Percentiles rank a stretch among this genome's conserved stretches.
Evolutionary conservation across 768 basidiomycete species (phyloP).

Genomic region (Pleurotus pulmonarius): DNA sequence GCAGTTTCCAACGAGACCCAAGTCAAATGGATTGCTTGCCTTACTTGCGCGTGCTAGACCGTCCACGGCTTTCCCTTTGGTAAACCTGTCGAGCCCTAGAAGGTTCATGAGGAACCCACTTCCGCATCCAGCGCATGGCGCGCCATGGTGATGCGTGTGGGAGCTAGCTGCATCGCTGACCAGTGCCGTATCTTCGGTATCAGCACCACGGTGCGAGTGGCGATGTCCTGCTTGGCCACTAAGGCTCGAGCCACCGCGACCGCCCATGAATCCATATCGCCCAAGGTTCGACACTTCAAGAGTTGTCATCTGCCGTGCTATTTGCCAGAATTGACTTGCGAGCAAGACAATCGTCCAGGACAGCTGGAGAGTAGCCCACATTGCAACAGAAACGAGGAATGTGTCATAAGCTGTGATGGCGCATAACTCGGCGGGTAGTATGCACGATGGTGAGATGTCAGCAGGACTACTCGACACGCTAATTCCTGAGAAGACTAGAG

Average conservation of each 20-base stretch:
- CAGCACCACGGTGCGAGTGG: conserved; percentile 39
- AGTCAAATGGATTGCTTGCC: conserved; percentile 89
- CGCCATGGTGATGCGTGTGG: conserved; percentile 45
- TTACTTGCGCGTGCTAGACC: conserved; percentile 76
- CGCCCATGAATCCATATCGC: conserved; percentile 96
- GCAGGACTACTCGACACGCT: conserved; percentile 31
- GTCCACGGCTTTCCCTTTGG: conserved; percentile 83
- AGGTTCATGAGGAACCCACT: conserved; percentile 82
- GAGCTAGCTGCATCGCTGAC: conserved; percentile 27
- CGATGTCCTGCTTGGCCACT: conserved; percentile 76
- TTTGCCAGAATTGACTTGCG: conserved; percentile 86
- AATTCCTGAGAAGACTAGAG: conserved; percentile 52
- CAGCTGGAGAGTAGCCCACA: conserved; percentile 93
- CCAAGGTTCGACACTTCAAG: conserved; percentile 94
- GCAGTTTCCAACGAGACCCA: conserved; percentile 76
- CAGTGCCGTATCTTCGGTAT: conserved; percentile 43
- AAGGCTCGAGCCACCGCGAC: conserved; percentile 68
- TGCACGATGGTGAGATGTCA: conserved; percentile 55
- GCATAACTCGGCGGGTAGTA: conserved; percentile 70
- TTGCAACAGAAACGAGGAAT: conserved; percentile 77
- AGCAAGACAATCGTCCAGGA: conserved; percentile 91
- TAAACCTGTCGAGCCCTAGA: conserved; percentile 92
- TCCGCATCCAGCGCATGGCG: conserved; percentile 38
- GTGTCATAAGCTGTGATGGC: conserved; percentile 66
- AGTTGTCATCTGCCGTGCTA: conserved; percentile 92